phyloP scores from a whole-genome alignment of 2,329 filamentous ascomycete genomes.

The Sclerotinia borealis region DNA sequence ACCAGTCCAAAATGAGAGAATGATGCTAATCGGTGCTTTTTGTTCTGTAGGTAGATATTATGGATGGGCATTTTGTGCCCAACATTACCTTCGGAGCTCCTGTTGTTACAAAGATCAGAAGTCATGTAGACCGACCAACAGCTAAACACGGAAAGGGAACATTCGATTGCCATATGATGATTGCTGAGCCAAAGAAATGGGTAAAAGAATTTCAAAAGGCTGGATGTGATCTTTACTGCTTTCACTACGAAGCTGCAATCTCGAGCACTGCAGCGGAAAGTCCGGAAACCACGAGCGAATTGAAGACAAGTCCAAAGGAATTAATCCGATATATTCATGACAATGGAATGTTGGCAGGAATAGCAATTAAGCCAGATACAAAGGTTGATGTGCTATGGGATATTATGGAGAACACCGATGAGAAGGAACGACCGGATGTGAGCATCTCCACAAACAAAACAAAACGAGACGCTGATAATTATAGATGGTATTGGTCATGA shows the following conservation, averaged over 20 bases:
- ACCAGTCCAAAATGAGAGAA: background rate
- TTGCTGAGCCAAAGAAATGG: conserved; percentile 98
- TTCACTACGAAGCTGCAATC: conserved; percentile 96
- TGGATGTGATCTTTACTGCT: conserved; percentile 98
- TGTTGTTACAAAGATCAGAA: conserved; percentile 88
- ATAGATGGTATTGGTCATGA: conserved; percentile 98
- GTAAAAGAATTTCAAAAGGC: conserved; percentile 90
- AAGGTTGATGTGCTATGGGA: conserved; percentile 88
- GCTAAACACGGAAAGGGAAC: conserved; percentile 73
- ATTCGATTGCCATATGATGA: conserved; percentile 99
- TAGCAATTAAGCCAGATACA: conserved; percentile 93
- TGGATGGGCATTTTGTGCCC: conserved; percentile 98
- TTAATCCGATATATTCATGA: conserved; percentile 88
- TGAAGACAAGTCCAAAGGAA: conserved; percentile 74
- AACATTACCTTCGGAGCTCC: conserved; percentile 97
- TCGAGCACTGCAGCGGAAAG: conserved; percentile 74
- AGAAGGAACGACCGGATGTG: conserved; percentile 81
- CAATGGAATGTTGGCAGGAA: conserved; percentile 79
- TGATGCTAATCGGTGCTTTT: background rate
- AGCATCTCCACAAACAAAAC: conserved; percentile 35
- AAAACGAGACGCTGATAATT: conserved; percentile 13
- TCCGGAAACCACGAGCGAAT: conserved; percentile 62
- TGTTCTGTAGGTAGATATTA: conserved; percentile 65
- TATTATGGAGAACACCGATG: conserved; percentile 66
- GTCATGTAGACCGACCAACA: conserved; percentile 71